Conservation (phyloP, 768 basidiomycete species). For the Boletus edulis region DNA sequence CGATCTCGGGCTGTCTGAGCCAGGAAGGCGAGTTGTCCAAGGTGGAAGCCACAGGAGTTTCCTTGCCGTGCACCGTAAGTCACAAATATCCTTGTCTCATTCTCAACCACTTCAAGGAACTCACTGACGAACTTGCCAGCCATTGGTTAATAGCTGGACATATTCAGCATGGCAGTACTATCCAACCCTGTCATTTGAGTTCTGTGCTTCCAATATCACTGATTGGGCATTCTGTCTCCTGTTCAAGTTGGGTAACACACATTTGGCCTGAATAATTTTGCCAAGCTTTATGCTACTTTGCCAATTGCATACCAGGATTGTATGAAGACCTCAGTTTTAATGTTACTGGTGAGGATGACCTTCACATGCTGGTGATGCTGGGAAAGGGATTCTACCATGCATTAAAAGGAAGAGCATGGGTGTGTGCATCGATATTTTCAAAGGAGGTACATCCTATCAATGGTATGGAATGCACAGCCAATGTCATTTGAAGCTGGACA, state of each 20-base stretch:
- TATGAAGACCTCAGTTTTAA: constrained; percentile 51
- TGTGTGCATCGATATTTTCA: constrained; percentile 56
- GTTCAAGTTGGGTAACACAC: constrained; percentile 34
- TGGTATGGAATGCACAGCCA: constrained; percentile 62
- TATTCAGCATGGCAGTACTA: constrained; percentile 60
- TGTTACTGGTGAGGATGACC: constrained; percentile 62
- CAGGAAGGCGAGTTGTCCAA: constrained; percentile 51
- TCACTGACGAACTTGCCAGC: constrained; percentile 35
- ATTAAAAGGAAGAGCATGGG: constrained; percentile 43
- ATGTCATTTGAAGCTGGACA: constrained; percentile 49
- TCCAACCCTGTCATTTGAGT: constrained; percentile 70
- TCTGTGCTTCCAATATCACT: constrained; percentile 59
- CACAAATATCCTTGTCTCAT: not conserved
- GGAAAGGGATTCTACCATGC: constrained; percentile 67
- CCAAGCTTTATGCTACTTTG: constrained; percentile 45
- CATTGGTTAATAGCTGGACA: constrained; percentile 56
- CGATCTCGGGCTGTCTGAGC: constrained; percentile 44
- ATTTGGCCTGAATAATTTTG: constrained; percentile 47
- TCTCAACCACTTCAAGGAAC: not conserved
- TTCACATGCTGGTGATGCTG: constrained; percentile 61
- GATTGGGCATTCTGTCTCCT: constrained; percentile 55
- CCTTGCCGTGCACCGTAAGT: constrained; percentile 54
- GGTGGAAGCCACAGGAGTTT: constrained; percentile 78
- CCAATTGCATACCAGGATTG: constrained; percentile 54
- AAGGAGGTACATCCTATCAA: constrained; percentile 61